Base-by-base conservation (phyloP, 2,329 filamentous ascomycete species). In the Cyphellophora attinorum region DNA sequence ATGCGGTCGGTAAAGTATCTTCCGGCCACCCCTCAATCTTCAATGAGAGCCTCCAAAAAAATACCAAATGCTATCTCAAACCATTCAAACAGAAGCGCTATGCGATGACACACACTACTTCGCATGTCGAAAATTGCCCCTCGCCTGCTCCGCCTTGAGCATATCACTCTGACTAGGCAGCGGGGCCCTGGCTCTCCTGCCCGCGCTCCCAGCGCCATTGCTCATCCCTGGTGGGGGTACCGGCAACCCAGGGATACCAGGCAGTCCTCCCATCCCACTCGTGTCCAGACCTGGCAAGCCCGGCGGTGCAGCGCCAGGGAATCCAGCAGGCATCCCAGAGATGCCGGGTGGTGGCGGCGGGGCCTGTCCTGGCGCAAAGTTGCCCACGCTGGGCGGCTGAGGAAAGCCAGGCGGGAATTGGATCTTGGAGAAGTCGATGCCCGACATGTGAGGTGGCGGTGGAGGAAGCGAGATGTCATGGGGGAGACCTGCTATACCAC, bases 111-210 rank as follows among this genome's bases (percentile, higher is more conserved):
- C n/a, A n/a, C n/a, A n/a, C 36, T 51, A 58, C 39, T 59, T 53
- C 16, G 62, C 53, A 46, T 58, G 61, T 28, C 62, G 55, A 49
- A 64, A 74, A 45, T 66, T 59, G 8, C 68, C 68, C 43, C 64
- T 62, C 42, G 71, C 72, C 65, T 89, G 85, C 58, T 89, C 83
- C 56, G 80, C 75, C 47, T 79, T 74, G 48, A 93, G 60, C 48
- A 82, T 88, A 54, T 91, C 85, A 52, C 83, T 76, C 59, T 93
- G 85, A 53, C 83, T 88, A 0, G 85, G 85, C 28, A 93, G 60
- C 6, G 83, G 85, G 5, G 72, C 83, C 41, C 79, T 63, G 46
- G 64, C 68, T 40, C 81, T 69, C 12, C 76, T 50, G 21, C 52
- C 50, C 11, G 42, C 54, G 30, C 44, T 54, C 12, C 51, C 37